Evolutionary conservation across 2,329 filamentous ascomycete genomes (phyloP), one percentile per base, ranked within the genome.

Genomic region (Colletotrichum melonis): DNA sequence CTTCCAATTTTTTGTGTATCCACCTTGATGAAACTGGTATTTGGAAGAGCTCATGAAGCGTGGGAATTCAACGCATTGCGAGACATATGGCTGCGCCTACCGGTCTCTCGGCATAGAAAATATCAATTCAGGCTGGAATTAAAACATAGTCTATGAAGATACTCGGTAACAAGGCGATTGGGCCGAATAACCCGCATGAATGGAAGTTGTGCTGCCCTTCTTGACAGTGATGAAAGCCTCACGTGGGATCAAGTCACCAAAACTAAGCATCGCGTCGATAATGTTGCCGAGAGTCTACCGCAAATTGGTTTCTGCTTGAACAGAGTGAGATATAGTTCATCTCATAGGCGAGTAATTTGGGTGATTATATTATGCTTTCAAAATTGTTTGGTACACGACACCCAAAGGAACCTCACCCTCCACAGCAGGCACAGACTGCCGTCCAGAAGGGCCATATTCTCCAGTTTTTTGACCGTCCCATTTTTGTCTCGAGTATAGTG

Each of bases 21-120:
- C 46, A 63, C 42, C 28, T 19, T 24, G 28, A 32, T 66, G 62
- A 69, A 66, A 69, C 62, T 38, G 35, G 4, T 19, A 52, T 24
- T 14, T 28, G 19, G 14, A 24, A 55, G 6, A 14, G 8, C 9
- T 6, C 49, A 9, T 5, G 22, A 54, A 6, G 22, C 24, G 7
- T 55, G 5, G 2, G 5, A 2, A 4, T 11, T 52, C 4, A 5
- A 55, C 2, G 28, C 6, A 49, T 49, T 22, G 19, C n/a, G 42
- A 49, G 7, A n/a, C 19, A 19, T 2, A 24, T 22, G 16, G 9
- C 22, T 42, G 14, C 32, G n/a, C 32, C 22, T 11, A 26, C 12
- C 14, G 6, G 12, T 0, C 12, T 4, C 6, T 35, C 11, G 22
- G 58, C 8, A 24, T 11, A 5, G 6, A 12, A 7, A 16, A 32